These are phyloP conservation scores for Podochytrium sp. DNA, from an alignment of 192 early-diverging fungal genomes.

Conservation along the genomic window DNA sequence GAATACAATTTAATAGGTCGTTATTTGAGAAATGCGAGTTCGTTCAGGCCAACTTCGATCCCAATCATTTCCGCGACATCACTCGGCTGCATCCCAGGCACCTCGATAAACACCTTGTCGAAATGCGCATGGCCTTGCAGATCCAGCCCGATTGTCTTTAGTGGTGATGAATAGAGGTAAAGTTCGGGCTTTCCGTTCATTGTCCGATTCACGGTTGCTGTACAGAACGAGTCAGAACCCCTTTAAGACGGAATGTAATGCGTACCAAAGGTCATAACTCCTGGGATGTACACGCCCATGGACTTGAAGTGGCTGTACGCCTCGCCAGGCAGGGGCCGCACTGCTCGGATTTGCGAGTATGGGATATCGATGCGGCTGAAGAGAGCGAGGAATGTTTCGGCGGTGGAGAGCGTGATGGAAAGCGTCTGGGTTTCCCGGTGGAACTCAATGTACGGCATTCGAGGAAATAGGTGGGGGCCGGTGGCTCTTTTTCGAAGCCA, in stretches of 20 bases:
- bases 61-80: slow-evolving; percentile 7
- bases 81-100: background rate
- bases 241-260: background rate
- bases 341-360: slow-evolving; percentile 4
- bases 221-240: background rate
- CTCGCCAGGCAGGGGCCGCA: slow-evolving; percentile 12
- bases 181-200: slow-evolving; percentile 17
- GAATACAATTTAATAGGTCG: too few relatives aligned
- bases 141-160: slow-evolving; percentile 19
- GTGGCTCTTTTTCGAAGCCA: too few relatives aligned
- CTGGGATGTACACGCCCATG: slow-evolving; percentile 29
- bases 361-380: slow-evolving; percentile 22
- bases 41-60: background rate
- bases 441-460: slow-evolving; percentile 24
- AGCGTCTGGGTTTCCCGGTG: background rate
- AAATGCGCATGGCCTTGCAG: slow-evolving; percentile 14
- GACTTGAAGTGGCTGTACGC: slow-evolving; percentile 23
- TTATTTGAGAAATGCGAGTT: background rate
- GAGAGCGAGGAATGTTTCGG: slow-evolving; percentile 21
- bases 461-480: too few relatives aligned
- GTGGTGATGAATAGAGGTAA: slow-evolving; percentile 23
- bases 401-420: slow-evolving; percentile 4
- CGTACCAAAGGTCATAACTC: slow-evolving; percentile 27
- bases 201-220: slow-evolving; percentile 20
- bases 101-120: slow-evolving; percentile 24